These are phyloP conservation scores for Aspergillus biplanus DNA, from an alignment of 495 filamentous ascomycete genomes.

Conservation along the genomic window DNA sequence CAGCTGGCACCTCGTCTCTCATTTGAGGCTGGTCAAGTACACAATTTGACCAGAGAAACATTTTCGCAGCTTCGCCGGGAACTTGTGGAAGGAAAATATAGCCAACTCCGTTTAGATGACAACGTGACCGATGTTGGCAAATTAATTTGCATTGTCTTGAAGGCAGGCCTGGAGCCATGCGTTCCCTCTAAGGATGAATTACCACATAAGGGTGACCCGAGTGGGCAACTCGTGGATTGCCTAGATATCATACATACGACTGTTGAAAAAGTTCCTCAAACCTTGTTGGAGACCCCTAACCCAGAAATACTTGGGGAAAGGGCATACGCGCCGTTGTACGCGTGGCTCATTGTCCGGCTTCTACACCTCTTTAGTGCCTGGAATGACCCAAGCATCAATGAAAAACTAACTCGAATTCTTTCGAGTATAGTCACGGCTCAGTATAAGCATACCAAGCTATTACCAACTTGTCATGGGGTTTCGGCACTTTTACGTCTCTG, in stretches of 20 bases:
- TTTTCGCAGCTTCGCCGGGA: slow-evolving; percentile 70
- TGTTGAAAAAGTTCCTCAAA: slow-evolving; percentile 72
- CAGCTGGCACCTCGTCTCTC: slow-evolving; percentile 57
- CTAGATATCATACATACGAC: slow-evolving; percentile 72
- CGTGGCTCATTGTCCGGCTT: slow-evolving; percentile 68
- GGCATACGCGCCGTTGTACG: slow-evolving; percentile 66
- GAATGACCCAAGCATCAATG: slow-evolving; percentile 29
- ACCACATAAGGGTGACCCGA: slow-evolving; percentile 56
- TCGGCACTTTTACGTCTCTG: slow-evolving; percentile 40
- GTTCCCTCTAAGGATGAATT: slow-evolving; percentile 49
- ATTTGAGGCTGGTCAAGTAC: slow-evolving; percentile 44
- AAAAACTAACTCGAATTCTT: slow-evolving; percentile 37
- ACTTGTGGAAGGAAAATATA: slow-evolving; percentile 54
- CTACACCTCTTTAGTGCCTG: slow-evolving; percentile 36
- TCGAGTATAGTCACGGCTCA: slow-evolving; percentile 40
- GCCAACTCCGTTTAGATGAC: slow-evolving; percentile 55
- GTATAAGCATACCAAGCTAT: slow-evolving; percentile 37
- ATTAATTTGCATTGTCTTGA: slow-evolving; percentile 80
- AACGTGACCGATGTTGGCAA: slow-evolving; percentile 76
- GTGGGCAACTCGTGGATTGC: slow-evolving; percentile 65
- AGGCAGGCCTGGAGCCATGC: slow-evolving; percentile 74
- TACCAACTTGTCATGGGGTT: slow-evolving; percentile 33
- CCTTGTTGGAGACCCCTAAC: slow-evolving; percentile 58
- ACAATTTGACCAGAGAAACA: slow-evolving; percentile 52
- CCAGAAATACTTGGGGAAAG: slow-evolving; percentile 47